Evolutionary conservation across 768 basidiomycete species (phyloP).

Genomic region (Kondoa malvinella): DNA sequence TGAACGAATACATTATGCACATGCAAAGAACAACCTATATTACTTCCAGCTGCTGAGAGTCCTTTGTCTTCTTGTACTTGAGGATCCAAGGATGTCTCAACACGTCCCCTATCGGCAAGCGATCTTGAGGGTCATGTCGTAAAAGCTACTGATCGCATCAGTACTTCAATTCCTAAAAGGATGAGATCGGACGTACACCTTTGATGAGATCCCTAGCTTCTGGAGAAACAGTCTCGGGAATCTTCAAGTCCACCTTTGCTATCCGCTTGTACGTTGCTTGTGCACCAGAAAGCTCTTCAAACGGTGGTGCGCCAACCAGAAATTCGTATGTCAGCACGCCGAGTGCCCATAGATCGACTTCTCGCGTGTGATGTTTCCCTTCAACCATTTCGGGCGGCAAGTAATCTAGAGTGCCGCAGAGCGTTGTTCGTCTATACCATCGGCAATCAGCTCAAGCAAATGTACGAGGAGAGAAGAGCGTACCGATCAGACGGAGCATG

Average conservation of each 20-base stretch:
- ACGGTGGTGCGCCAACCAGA: constrained; percentile 62
- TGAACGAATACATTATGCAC: too few relatives aligned
- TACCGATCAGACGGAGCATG: constrained; percentile 74
- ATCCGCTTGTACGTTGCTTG: background rate
- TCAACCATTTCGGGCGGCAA: constrained; percentile 98
- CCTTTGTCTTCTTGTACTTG: constrained; percentile 27
- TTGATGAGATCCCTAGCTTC: constrained; percentile 53
- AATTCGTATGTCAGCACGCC: constrained; percentile 97
- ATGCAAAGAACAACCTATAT: background rate
- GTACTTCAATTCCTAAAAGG: background rate
- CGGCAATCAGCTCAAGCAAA: background rate
- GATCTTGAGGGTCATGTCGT: constrained; percentile 53
- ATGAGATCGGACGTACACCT: constrained; percentile 36
- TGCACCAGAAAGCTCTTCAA: constrained; percentile 45
- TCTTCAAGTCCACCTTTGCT: constrained; percentile 62
- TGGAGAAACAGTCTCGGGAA: constrained; percentile 44
- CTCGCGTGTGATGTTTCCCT: constrained; percentile 68
- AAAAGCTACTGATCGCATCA: constrained; percentile 45
- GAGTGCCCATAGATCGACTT: constrained; percentile 89
- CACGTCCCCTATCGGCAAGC: constrained; percentile 58
- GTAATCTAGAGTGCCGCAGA: constrained; percentile 93
- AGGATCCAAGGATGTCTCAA: constrained; percentile 70
- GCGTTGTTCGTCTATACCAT: constrained; percentile 36
- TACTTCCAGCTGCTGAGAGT: background rate
- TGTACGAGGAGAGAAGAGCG: background rate